phyloP scores from a whole-genome alignment of 1,284 basidiomycete species.

The Cutaneotrichosporon daszewskae region DNA sequence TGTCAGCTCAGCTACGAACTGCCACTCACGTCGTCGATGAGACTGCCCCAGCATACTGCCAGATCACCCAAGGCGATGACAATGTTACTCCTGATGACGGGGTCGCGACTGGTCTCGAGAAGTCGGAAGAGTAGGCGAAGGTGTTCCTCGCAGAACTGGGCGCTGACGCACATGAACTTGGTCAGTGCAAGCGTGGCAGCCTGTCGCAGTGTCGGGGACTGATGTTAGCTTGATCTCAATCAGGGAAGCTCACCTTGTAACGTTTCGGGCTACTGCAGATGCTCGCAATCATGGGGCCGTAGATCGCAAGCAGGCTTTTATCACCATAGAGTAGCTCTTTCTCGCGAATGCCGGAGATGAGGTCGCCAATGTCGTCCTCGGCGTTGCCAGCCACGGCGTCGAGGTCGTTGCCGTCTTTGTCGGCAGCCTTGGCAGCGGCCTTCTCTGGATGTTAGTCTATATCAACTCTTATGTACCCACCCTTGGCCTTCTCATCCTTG shows the following conservation, averaged over 20 bases:
- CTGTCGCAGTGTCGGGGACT: conserved; percentile 81
- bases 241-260: conserved; percentile 61
- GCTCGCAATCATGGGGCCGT: conserved; percentile 82
- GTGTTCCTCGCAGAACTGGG: conserved; percentile 86
- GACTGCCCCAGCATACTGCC: conserved; percentile 90
- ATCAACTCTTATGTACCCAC: conserved; percentile 48
- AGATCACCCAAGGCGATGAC: conserved; percentile 97
- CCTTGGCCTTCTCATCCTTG: conserved; percentile 78
- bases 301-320: conserved; percentile 75
- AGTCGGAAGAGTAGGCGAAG: conserved; percentile 87
- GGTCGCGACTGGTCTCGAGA: conserved; percentile 80
- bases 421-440: conserved; percentile 41
- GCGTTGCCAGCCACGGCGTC: conserved; percentile 97
- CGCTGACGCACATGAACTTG: conserved; percentile 95
- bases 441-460: conserved; percentile 40
- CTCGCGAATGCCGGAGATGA: conserved; percentile 76
- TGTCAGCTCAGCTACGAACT: no score
- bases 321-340: conserved; percentile 80
- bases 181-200: conserved; percentile 84
- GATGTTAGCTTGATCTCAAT: conserved; percentile 1
- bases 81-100: conserved; percentile 87
- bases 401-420: conserved; percentile 77
- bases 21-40: conserved; percentile 97
- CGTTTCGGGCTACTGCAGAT: conserved; percentile 78
- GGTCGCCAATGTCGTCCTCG: conserved; percentile 95